Evolutionary conservation across 768 basidiomycete genomes (phyloP).

Genomic region (Rhodotorula kratochvilovae): DNA sequence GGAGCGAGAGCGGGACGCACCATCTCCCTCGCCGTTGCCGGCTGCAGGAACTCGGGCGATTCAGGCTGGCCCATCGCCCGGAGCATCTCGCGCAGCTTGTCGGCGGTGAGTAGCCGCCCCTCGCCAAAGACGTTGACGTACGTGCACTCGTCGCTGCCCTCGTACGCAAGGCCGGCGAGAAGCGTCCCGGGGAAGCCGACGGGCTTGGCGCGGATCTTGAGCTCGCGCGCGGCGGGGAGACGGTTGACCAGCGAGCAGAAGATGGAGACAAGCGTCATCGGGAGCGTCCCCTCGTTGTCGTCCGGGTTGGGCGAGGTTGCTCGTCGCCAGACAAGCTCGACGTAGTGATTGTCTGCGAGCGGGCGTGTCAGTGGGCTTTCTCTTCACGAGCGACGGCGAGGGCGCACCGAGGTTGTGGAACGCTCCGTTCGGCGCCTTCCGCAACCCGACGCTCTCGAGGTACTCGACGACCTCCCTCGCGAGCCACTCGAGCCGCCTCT

Average conservation of each 20-base stretch:
- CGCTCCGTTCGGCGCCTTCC: neutral
- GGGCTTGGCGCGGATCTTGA: constrained; percentile 9
- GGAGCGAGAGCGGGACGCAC: neutral
- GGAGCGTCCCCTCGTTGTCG: constrained; percentile 16
- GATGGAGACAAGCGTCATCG: constrained; percentile 35
- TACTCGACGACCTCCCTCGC: constrained; percentile 15
- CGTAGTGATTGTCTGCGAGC: constrained; percentile 18
- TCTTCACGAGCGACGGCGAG: no score
- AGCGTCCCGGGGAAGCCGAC: constrained; percentile 30
- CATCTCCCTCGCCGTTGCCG: constrained; percentile 19
- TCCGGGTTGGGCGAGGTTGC: neutral
- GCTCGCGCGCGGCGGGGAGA: constrained; percentile 8
- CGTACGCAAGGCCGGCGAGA: constrained; percentile 8
- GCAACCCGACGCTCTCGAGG: constrained; percentile 4
- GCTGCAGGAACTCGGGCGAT: neutral
- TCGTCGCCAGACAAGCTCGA: constrained; percentile 12
- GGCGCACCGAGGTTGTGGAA: constrained; percentile 24
- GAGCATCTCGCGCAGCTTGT: neutral
- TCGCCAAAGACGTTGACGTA: constrained; percentile 25
- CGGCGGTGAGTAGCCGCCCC: neutral
- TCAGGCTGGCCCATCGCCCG: neutral
- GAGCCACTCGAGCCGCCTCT: constrained; percentile 12
- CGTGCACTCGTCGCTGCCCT: constrained; percentile 8
- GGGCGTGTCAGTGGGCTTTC: no score
- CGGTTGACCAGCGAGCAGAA: constrained; percentile 31